Conservation (phyloP, 192 early-diverging fungal species). For the Phlyctochytrium arcticum region DNA sequence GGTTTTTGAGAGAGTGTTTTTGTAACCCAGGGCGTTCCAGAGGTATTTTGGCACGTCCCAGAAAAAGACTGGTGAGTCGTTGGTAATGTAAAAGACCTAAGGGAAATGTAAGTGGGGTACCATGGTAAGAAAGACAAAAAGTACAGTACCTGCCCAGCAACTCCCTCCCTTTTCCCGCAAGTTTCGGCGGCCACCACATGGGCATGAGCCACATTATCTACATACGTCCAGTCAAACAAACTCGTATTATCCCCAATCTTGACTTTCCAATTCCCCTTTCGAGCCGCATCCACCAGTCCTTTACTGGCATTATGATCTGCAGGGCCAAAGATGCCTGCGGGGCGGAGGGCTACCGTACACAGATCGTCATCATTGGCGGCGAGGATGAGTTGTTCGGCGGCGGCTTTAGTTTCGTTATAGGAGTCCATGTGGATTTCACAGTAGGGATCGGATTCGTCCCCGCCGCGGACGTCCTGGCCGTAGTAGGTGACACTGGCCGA, state of each 20-base stretch:
- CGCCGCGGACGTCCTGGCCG: conserved; percentile 69
- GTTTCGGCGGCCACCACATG: conserved; percentile 83
- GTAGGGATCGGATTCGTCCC: conserved; percentile 75
- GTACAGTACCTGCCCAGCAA: conserved; percentile 32
- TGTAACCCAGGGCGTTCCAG: conserved; percentile 29
- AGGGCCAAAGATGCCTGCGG: conserved; percentile 91
- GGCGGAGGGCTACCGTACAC: conserved; percentile 73
- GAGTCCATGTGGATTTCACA: conserved; percentile 71
- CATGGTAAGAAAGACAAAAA: conserved; percentile 1
- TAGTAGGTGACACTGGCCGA: conserved; percentile 87
- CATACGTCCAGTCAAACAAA: conserved; percentile 89
- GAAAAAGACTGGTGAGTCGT: conserved; percentile 82
- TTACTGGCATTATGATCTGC: conserved; percentile 45
- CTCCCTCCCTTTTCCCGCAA: conserved; percentile 43
- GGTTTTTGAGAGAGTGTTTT: conserved; percentile 18
- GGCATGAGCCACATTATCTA: conserved; percentile 79
- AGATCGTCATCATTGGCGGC: conserved; percentile 65
- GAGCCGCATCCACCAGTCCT: conserved; percentile 32
- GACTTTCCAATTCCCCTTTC: conserved; percentile 43
- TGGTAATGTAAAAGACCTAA: conserved; percentile 87
- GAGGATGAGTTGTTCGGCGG: conserved; percentile 72
- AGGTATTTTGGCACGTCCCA: conserved; percentile 79
- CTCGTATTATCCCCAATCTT: conserved; percentile 82
- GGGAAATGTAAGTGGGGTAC: conserved; percentile 5
- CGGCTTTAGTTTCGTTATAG: conserved; percentile 90